Percentiles rank a stretch among this genome's conserved stretches.
Evolutionary conservation across 1,139 yeast species (phyloP).

Genomic region (Debaryomyces fabryi): DNA sequence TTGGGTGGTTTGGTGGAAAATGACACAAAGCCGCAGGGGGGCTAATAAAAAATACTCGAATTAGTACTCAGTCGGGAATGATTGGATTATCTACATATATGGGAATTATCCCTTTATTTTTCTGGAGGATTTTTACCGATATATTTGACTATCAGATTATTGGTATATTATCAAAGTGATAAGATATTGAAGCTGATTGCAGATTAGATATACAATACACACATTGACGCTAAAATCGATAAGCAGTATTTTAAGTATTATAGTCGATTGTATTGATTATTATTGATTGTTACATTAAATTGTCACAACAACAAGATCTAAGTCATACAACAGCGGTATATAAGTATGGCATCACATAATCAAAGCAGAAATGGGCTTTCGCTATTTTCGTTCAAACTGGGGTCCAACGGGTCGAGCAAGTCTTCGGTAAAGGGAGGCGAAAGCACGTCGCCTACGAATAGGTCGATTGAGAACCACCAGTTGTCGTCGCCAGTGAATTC

Average conservation of each 20-base stretch:
- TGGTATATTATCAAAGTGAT: background rate
- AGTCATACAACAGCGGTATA: background rate
- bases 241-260: background rate
- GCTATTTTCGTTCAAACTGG: constrained; percentile 8
- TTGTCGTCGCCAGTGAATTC: constrained; percentile 17
- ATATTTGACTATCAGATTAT: background rate
- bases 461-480: constrained; percentile 10
- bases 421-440: constrained; percentile 1
- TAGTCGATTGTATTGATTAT: background rate
- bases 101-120: constrained; percentile 6
- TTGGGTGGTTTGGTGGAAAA: background rate
- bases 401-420: constrained; percentile 6
- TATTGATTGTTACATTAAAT: constrained; percentile 2
- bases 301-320: constrained; percentile 1
- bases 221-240: background rate
- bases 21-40: constrained; percentile 2
- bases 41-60: background rate
- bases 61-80: constrained; percentile 1
- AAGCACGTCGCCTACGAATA: constrained; percentile 10
- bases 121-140: background rate
- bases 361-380: constrained; percentile 5
- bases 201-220: background rate
- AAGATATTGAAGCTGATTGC: background rate
- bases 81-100: constrained; percentile 5
- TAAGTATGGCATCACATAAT: constrained; percentile 1